Evolutionary conservation across 2,329 filamentous ascomycete species (phyloP), one percentile per base, ranked within the genome.

Genomic region (Metarhizium sp.): DNA sequence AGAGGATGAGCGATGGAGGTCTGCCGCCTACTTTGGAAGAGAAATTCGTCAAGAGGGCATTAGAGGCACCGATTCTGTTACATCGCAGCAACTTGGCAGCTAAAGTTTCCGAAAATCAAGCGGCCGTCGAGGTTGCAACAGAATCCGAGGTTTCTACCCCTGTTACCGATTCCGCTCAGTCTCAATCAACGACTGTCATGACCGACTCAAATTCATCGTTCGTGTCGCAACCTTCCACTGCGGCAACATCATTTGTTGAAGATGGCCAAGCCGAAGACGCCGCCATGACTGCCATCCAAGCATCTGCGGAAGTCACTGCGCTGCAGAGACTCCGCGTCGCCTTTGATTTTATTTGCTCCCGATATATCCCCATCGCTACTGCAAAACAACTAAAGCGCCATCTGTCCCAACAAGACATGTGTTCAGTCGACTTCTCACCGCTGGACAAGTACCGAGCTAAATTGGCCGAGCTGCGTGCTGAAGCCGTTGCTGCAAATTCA

Each of bases 1-100:
- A 78, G 58, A 77, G 76, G 5, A 87, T 95, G 78, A 76, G 78
- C n/a, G 70, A 73, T 4, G 74, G 72, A 1, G 82, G 84, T 0
- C 72, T 97, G 10, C 91, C 94, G 2, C 72, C 75, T 6, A 95
- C 87, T 62, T 80, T 99, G 78, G 92, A 96, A 66, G 88, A 94
- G 50, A 86, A 82, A 46, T 95, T 96, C 62, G 83, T 99, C 8
- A 81, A 78, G 52, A 86, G 86, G 64, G 80, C 81, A 2, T 75
- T 99, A 5, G 88, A 94, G 62, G 80, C 85, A 4, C 92, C 94
- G 0, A 75, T 95, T 47, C 74, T 89, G 62, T 82, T 82, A 36
- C 76, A 91, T 63, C 78, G 82, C 49, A 79, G 84, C 55, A 75
- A 81, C 51, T 47, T 51, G 50, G 50, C 53, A 16, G 2, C 25